These are phyloP conservation scores for Pueraria montana DNA, from an alignment of 306 rosid species.

Conservation along the genomic window DNA sequence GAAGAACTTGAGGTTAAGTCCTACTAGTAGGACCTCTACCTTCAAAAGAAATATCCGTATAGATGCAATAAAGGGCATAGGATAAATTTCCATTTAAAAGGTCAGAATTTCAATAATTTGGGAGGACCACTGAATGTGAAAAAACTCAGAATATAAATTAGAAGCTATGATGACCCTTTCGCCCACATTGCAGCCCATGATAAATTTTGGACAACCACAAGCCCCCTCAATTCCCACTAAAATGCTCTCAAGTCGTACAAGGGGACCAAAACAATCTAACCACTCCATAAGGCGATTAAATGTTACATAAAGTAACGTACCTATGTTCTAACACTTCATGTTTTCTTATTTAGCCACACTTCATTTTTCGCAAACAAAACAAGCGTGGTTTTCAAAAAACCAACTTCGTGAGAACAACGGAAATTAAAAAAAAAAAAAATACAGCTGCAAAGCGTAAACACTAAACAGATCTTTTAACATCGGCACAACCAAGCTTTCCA, in stretches of 20 bases:
- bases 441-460: slow-evolving; percentile 40
- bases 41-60: slow-evolving; percentile 14
- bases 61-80: slow-evolving; percentile 45
- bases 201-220: slow-evolving; percentile 45
- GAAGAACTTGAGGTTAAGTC: slow-evolving; percentile 32
- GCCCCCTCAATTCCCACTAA: slow-evolving; percentile 38
- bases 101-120: slow-evolving; percentile 43
- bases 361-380: not conserved
- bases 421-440: not conserved
- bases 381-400: slow-evolving; percentile 42
- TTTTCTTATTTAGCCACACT: not conserved
- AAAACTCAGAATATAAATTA: slow-evolving; percentile 33
- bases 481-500: slow-evolving; percentile 11
- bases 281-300: slow-evolving; percentile 45
- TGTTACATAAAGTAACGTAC: slow-evolving; percentile 31
- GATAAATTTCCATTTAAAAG: slow-evolving; percentile 42
- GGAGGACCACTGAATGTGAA: slow-evolving; percentile 54
- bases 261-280: slow-evolving; percentile 47
- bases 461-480: slow-evolving; percentile 25
- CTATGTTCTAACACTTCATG: slow-evolving; percentile 33
- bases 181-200: slow-evolving; percentile 40
- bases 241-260: slow-evolving; percentile 24
- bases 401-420: slow-evolving; percentile 25
- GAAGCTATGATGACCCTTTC: slow-evolving; percentile 46
- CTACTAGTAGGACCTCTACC: slow-evolving; percentile 6